Percentiles rank a stretch among this genome's conserved stretches.
These are phyloP conservation scores for Pseudotulostoma volvatum DNA, from an alignment of 495 filamentous ascomycete species.

Conservation along the genomic window DNA sequence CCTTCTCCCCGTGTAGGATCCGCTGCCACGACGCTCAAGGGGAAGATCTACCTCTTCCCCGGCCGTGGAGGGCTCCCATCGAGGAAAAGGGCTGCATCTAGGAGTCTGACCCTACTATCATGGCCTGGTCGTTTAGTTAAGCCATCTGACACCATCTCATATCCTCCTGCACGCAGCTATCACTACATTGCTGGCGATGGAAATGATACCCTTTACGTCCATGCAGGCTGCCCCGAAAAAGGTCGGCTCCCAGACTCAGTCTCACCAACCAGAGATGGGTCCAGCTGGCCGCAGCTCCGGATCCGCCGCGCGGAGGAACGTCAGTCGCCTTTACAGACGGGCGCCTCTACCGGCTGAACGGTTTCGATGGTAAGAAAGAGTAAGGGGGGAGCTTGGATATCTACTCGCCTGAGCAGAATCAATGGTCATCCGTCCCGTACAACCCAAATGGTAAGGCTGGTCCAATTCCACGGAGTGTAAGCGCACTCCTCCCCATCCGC, in stretches of 20 bases:
- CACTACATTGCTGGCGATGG: constrained; percentile 31
- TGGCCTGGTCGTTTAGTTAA: not conserved
- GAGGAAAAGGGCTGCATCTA: constrained; percentile 36
- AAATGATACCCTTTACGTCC: constrained; percentile 43
- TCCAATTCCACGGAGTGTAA: constrained; percentile 27
- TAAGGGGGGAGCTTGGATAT: constrained; percentile 51
- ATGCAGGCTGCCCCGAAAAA: constrained; percentile 49
- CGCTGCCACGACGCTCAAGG: constrained; percentile 24
- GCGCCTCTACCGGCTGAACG: constrained; percentile 54
- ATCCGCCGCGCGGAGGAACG: constrained; percentile 42
- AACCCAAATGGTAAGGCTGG: constrained; percentile 28
- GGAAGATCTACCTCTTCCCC: constrained; percentile 37
- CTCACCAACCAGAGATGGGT: constrained; percentile 42
- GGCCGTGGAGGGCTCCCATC: constrained; percentile 38
- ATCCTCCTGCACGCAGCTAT: constrained; percentile 32
- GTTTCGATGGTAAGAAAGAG: constrained; percentile 49
- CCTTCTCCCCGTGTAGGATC: constrained; percentile 35
- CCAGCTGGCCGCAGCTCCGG: constrained; percentile 42
- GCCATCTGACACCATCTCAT: constrained; percentile 4
- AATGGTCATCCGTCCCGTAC: constrained; percentile 31
- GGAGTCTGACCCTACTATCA: constrained; percentile 21
- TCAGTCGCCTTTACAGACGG: constrained; percentile 40
- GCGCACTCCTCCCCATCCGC: constrained; percentile 25
- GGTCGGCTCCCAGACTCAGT: constrained; percentile 50
- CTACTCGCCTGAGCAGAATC: constrained; percentile 16